A percentile compares a stretch with the other conserved stretches of the same genome.
Evolutionary conservation across 768 basidiomycete genomes (phyloP).

Genomic region (Holtermanniella nyarrowii): DNA sequence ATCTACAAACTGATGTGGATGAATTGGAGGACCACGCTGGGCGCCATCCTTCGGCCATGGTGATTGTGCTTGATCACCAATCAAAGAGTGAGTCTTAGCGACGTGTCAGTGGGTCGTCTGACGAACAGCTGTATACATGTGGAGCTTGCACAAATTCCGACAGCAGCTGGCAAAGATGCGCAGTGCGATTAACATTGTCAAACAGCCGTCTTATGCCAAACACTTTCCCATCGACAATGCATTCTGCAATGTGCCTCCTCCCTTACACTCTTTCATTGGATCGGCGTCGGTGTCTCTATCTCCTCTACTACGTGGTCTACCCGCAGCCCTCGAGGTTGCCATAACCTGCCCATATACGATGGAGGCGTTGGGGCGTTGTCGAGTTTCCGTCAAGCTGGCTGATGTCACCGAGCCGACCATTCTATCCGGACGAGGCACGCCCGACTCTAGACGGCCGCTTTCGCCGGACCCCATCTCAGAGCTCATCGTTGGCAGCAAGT

Average conservation of each 20-base stretch:
- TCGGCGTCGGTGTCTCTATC: constrained; percentile 72
- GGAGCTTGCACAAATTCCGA: constrained; percentile 79
- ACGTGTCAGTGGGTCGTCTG: not conserved
- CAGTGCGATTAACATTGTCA: constrained; percentile 77
- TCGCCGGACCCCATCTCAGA: not conserved
- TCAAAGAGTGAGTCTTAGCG: constrained; percentile 46
- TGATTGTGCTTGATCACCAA: constrained; percentile 83
- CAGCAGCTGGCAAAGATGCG: constrained; percentile 89
- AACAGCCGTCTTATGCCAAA: constrained; percentile 82
- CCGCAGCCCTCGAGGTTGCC: constrained; percentile 64
- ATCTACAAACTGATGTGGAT: constrained; percentile 74
- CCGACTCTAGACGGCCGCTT: constrained; percentile 8
- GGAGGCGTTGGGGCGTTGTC: constrained; percentile 91
- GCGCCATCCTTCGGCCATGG: too few relatives aligned
- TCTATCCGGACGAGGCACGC: constrained; percentile 39
- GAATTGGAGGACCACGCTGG: constrained; percentile 88
- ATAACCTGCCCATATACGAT: constrained; percentile 90
- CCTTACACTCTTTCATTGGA: constrained; percentile 86
- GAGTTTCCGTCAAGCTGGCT: constrained; percentile 70
- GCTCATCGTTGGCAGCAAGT: constrained; percentile 17
- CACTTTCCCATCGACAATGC: constrained; percentile 90
- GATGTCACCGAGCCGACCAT: constrained; percentile 53
- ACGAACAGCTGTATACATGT: constrained; percentile 64
- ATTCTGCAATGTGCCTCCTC: constrained; percentile 79
- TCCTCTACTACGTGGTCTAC: constrained; percentile 64